Evolutionary conservation across 1,284 basidiomycete species (phyloP).

Genomic region (Austropuccinia psidii): DNA sequence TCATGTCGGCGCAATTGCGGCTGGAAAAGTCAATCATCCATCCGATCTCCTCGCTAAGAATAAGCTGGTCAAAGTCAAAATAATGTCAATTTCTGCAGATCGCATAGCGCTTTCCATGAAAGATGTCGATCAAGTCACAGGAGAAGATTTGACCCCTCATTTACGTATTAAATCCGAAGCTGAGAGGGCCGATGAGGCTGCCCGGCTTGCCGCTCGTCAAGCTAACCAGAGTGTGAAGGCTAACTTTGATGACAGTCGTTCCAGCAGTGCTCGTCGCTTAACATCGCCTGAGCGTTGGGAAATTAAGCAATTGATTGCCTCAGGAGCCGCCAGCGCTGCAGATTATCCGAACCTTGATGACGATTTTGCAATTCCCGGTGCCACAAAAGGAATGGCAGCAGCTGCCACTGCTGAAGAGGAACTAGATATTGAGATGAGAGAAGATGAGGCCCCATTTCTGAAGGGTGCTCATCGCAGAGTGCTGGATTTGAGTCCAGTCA

Average conservation of each 20-base stretch:
- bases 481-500: conserved; percentile 90
- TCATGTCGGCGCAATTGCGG: conserved; percentile 84
- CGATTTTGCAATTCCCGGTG: conserved; percentile 64
- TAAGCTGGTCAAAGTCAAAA: conserved; percentile 85
- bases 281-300: conserved; percentile 98
- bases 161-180: conserved; percentile 85
- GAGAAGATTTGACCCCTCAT: conserved; percentile 84
- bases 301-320: conserved; percentile 96
- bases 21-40: conserved; percentile 75
- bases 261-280: conserved; percentile 71
- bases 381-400: conserved; percentile 36
- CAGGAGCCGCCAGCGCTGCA: conserved; percentile 79
- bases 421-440: conserved; percentile 90
- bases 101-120: conserved; percentile 88
- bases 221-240: conserved; percentile 50
- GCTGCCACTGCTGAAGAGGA: conserved; percentile 67
- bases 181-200: conserved; percentile 71
- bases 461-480: conserved; percentile 92
- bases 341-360: conserved; percentile 97
- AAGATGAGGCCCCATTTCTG: conserved; percentile 94
- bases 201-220: conserved; percentile 57
- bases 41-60: conserved; percentile 74
- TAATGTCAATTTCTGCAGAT: conserved; percentile 78
- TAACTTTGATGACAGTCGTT: conserved; percentile 46
- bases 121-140: conserved; percentile 86